These are phyloP conservation scores for Exserohilum rostratum DNA, from an alignment of 2,329 filamentous ascomycete species.

Conservation along the genomic window DNA sequence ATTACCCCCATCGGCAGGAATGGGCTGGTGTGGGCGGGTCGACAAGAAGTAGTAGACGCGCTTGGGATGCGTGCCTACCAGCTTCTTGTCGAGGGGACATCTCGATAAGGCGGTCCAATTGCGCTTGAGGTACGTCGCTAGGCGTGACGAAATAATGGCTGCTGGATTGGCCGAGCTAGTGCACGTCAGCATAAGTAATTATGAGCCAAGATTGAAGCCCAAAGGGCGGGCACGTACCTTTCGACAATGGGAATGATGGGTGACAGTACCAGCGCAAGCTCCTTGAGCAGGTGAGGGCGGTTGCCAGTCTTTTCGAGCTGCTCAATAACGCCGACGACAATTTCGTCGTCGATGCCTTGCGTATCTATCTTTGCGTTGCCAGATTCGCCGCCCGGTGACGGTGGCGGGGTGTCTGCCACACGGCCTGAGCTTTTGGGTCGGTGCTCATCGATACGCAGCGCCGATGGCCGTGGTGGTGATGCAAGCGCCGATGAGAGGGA, in stretches of 20 bases:
- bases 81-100: constrained; percentile 90
- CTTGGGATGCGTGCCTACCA: constrained; percentile 89
- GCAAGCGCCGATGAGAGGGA: constrained; percentile 49
- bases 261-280: constrained; percentile 81
- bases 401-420: constrained; percentile 74
- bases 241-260: constrained; percentile 81
- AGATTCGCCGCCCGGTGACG: constrained; percentile 66
- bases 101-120: constrained; percentile 76
- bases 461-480: constrained; percentile 54
- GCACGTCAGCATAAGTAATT: constrained; percentile 43
- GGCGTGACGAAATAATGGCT: constrained; percentile 90
- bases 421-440: constrained; percentile 53
- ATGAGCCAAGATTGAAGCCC: constrained; percentile 19
- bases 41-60: constrained; percentile 97
- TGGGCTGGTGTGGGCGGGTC: constrained; percentile 80
- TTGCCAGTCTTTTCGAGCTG: constrained; percentile 91
- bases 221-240: constrained; percentile 69
- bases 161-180: constrained; percentile 90
- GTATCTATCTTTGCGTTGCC: constrained; percentile 70
- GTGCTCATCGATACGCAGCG: constrained; percentile 55
- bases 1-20: constrained; percentile 69
- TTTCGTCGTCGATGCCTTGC: constrained; percentile 88
- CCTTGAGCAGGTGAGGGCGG: constrained; percentile 91
- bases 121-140: constrained; percentile 89
- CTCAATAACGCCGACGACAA: constrained; percentile 87